phyloP scores from a whole-genome alignment of 108 stramenopile genomes.

The Skeletonema costatum region DNA sequence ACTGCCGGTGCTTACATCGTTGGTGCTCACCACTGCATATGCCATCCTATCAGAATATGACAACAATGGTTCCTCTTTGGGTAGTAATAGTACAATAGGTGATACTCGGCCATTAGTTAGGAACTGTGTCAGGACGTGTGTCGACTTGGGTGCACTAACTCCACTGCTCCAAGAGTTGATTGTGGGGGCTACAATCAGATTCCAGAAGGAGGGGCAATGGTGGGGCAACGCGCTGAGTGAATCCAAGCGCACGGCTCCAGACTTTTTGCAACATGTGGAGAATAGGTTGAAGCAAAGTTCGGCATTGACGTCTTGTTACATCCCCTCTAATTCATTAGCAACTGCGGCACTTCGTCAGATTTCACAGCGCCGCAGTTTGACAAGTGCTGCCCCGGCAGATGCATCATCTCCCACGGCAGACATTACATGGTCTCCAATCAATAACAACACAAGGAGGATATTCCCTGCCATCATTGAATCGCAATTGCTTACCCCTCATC shows the following conservation, averaged over 20 bases:
- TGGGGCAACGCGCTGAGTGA: conserved; percentile 30
- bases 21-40: conserved; percentile 31
- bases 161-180: conserved; percentile 36
- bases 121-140: conserved; percentile 39
- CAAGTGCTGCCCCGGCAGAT: conserved; percentile 5
- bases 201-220: conserved; percentile 21
- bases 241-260: conserved; percentile 18
- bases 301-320: conserved; percentile 28
- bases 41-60: conserved; percentile 41
- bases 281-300: conserved; percentile 33
- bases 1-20: conserved; percentile 13
- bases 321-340: conserved; percentile 22
- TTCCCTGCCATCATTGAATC: conserved; percentile 44
- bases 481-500: conserved; percentile 26
- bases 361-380: conserved; percentile 2
- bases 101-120: conserved; percentile 36
- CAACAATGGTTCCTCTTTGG: background rate
- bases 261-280: conserved; percentile 47
- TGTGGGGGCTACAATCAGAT: conserved; percentile 21
- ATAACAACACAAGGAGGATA: conserved; percentile 30
- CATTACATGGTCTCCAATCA: conserved; percentile 2
- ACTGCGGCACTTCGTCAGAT: conserved; percentile 21
- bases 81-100: conserved; percentile 1
- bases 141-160: conserved; percentile 35
- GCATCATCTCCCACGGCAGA: background rate